Conservation (phyloP, 331 rosid genomes). For the Cydonia oblonga region DNA sequence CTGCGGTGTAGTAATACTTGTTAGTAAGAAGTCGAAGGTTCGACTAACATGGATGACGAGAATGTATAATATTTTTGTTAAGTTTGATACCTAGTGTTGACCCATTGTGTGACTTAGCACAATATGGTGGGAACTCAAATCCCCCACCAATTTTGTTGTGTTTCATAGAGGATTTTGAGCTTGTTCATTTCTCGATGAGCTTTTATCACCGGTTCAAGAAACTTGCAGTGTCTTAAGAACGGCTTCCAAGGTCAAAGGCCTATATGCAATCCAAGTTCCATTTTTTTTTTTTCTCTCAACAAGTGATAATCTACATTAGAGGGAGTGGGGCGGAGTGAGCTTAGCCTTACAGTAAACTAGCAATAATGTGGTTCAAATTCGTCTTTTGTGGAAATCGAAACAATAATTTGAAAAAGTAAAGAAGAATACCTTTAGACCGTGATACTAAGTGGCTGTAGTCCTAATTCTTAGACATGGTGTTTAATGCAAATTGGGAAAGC, state of each 20-base stretch:
- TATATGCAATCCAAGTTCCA: too few relatives aligned
- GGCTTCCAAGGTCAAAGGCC: background rate
- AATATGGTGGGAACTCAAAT: background rate
- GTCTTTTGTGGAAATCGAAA: fast-evolving
- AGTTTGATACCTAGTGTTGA: background rate
- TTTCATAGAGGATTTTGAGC: background rate
- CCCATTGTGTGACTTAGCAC: background rate
- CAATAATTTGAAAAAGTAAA: too few relatives aligned
- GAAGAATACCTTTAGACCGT: fast-evolving
- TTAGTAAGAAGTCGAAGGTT: background rate
- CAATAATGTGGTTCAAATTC: too few relatives aligned
- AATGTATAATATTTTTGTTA: too few relatives aligned
- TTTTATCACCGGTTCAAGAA: background rate
- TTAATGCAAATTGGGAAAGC: background rate
- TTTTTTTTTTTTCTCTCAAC: too few relatives aligned
- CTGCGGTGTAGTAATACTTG: background rate
- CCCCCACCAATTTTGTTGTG: background rate
- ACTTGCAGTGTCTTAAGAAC: background rate
- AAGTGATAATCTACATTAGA: too few relatives aligned
- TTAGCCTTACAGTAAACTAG: too few relatives aligned
- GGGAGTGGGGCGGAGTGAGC: too few relatives aligned
- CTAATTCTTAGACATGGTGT: background rate
- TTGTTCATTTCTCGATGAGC: background rate
- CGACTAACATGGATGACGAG: background rate
- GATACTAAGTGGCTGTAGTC: too few relatives aligned